Evolutionary conservation across 2,329 filamentous ascomycete genomes (phyloP), one percentile per base, ranked within the genome.

Genomic region (Aspergillus terreus): DNA sequence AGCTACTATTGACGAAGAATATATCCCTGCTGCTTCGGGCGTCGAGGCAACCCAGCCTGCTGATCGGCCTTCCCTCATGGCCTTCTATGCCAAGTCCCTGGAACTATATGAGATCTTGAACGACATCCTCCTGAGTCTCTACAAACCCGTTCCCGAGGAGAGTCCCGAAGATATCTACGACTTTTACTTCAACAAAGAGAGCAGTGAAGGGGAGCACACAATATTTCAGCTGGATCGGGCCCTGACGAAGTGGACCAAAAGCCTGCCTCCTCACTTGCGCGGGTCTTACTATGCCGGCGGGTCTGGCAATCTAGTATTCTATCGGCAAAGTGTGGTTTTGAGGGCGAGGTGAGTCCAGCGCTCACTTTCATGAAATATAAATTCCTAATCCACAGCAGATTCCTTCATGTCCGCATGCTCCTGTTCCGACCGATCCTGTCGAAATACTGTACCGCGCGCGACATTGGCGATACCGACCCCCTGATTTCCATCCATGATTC

Each of bases 81-180:
- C 61, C 1, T 71, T 70, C 43, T 71, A 64, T 36, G 59, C 61
- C 15, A 62, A 64, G 27, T 64, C 67, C 0, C 56, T 70, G 9
- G 65, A 69, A 38, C 52, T 71, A 3, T 71, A 69, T 49, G 64
- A 70, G 27, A 70, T 71, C 10, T 50, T 71, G 50, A 66, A 70
- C 43, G 63, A 71, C 30, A 62, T 70, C 2, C 53, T 70, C 2
- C 52, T 69, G 6, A 66, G 59, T 35, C 40, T 67, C 2, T 68
- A 69, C 41, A 65, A 61, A 15, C 58, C 63, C 4, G 40, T 55
- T 3, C 49, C 57, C 0, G 65, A 68, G 6, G 64, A 65, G 3
- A 58, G 46, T 5, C 47, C 52, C 0, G 60, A 66, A 17, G 63
- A 67, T 17, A 57, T 60, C 0, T 62, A 67, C 43, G 58, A 64